Base-by-base conservation (phyloP, 495 filamentous ascomycete species). In the Pyrenopolyporus hunteri region DNA sequence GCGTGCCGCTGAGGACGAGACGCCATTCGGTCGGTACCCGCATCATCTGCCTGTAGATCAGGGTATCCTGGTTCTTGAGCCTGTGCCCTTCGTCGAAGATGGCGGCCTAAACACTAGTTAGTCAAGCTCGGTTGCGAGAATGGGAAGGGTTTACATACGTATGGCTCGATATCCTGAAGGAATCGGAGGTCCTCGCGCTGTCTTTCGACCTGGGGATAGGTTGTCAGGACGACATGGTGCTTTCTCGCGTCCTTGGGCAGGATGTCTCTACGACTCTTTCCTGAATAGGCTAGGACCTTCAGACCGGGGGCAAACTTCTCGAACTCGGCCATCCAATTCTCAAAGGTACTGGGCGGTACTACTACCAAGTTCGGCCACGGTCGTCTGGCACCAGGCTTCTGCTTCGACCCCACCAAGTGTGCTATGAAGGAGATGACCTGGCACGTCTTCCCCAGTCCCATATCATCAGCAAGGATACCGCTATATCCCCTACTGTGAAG, bases 361-460 rank as follows among this genome's bases (percentile, higher is more conserved):
- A 98, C 85, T 26, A 98, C 79, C 31, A 98, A 74, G 70, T 96
- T 93, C 25, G 92, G 90, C 47, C 92, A 81, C 0, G 73, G 92
- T 2, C 23, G 13, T 42, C 81, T 82, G 10, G 85, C 75, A 19
- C 77, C 59, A 6, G 58, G 33, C 10, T 55, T 46, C 6, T 58
- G 54, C 35, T 69, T 71, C 2, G 66, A 84, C 62, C 91, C 84
- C 10, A 86, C 83, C 5, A 98, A 77, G 61, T 96, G 88, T 3
- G 92, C 87, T 17, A 98, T 81, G 70, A 98, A 93, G 0, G 92
- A 84, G 62, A 98, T 96, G 49, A 98, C 92, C 67, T 98, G 93
- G 64, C 92, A 96, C 0, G 94, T 98, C 78, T 98, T 98, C 8
- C 94, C 94, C 6, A 98, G 81, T 36, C 94, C 94, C 94, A 98